Conservation (phyloP, 2,329 filamentous ascomycete genomes). For the Fusarium denticulatum region DNA sequence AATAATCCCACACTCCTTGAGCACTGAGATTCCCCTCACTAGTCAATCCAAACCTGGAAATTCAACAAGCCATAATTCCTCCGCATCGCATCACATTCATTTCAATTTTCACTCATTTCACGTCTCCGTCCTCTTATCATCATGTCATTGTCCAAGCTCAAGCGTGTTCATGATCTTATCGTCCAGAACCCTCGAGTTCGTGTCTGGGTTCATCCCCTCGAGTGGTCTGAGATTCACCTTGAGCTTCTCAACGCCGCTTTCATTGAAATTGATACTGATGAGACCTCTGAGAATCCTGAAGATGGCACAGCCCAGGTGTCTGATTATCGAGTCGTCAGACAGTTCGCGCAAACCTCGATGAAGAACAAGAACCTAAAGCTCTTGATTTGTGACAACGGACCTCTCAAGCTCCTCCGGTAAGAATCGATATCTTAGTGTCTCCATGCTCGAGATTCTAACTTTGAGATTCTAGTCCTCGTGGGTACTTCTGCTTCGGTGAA, state of each 20-base stretch:
- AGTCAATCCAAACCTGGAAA: background rate
- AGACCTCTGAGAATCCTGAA: background rate
- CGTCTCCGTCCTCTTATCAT: background rate
- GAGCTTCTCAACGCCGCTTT: conserved; percentile 32
- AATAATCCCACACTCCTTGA: background rate
- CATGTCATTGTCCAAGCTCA: conserved; percentile 12
- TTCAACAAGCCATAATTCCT: background rate
- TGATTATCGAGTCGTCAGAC: conserved; percentile 28
- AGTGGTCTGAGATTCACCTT: conserved; percentile 37
- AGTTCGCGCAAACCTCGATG: conserved; percentile 33
- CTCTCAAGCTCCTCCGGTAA: conserved; percentile 35
- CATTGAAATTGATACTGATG: background rate
- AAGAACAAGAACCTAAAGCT: conserved; percentile 36
- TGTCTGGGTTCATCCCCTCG: conserved; percentile 37
- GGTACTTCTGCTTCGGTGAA: conserved; percentile 37
- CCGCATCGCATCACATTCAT: background rate
- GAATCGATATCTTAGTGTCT: background rate
- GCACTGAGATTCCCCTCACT: background rate
- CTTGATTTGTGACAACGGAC: conserved; percentile 32
- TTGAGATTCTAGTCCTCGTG: conserved; percentile 26
- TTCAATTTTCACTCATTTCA: background rate
- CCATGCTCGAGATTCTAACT: background rate
- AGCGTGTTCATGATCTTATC: conserved; percentile 31
- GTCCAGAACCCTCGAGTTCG: conserved; percentile 40
- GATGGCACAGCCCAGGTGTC: background rate